Percentiles rank a stretch among this genome's conserved stretches.
These are phyloP conservation scores for Amanita rimosa DNA, from an alignment of 768 basidiomycete species.

Conservation along the genomic window DNA sequence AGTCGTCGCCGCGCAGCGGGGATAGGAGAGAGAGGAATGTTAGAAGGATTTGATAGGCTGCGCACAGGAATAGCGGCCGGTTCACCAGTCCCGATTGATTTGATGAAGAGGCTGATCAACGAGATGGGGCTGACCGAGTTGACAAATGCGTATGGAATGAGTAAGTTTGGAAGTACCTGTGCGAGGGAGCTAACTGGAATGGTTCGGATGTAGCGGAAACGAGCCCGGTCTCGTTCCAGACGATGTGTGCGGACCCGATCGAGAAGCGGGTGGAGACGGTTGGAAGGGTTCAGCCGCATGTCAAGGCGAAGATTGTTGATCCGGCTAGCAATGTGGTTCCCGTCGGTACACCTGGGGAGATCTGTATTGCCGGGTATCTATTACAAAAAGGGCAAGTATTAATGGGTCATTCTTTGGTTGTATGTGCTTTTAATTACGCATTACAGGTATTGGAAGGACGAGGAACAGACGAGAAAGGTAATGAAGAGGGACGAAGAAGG, in stretches of 20 bases:
- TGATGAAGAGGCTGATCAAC: conserved; percentile 64
- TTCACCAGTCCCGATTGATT: conserved; percentile 64
- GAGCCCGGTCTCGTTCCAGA: conserved; percentile 80
- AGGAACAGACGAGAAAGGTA: conserved; percentile 48
- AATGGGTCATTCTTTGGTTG: neutral
- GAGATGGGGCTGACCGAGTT: conserved; percentile 59
- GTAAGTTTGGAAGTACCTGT: conserved; percentile 34
- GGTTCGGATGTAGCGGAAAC: neutral
- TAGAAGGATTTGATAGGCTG: conserved; percentile 4
- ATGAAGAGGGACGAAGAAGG: conserved; percentile 46
- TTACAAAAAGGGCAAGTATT: conserved; percentile 62
- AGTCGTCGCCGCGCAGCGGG: conserved; percentile 28
- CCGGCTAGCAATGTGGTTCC: conserved; percentile 49
- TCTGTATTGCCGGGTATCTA: conserved; percentile 65
- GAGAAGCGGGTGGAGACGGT: conserved; percentile 76
- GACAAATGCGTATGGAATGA: conserved; percentile 82
- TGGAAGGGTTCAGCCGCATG: conserved; percentile 66
- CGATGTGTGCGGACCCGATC: conserved; percentile 55
- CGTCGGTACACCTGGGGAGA: conserved; percentile 64
- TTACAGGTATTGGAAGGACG: conserved; percentile 68
- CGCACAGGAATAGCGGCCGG: conserved; percentile 83
- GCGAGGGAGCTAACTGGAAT: neutral
- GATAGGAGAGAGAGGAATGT: conserved; percentile 20
- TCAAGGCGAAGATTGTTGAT: conserved; percentile 64
- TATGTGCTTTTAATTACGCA: conserved; percentile 1